Base-by-base conservation (phyloP, 2,329 filamentous ascomycete genomes). In the Trichoderma sp. region DNA sequence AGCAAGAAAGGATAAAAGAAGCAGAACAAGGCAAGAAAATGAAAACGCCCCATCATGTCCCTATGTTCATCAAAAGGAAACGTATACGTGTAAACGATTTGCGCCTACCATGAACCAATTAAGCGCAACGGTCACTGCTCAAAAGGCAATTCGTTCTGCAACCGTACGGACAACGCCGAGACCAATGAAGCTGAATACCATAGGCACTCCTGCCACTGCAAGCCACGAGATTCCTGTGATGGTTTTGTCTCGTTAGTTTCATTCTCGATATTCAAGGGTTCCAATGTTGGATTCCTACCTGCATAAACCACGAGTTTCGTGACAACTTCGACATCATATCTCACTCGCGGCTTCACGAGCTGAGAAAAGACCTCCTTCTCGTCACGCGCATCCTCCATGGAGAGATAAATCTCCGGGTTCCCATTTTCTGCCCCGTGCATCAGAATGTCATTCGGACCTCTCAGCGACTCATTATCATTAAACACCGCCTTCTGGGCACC, bases 241-340 rank as follows among this genome's bases (percentile, higher is more conserved):
- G 15, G 3, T 2, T 23, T 20, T 9, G 7, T 58, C 13, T 23
- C 5, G 39, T 75, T 73, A 76, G 73, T 64, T 62, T 11, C 15
- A 47, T 43, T 15, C 68, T 53, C 71, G 59, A 68, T 71, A 55
- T 64, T 65, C 57, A 26, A 30, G 30, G 23, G 26, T 32, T 47
- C 36, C 34, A 47, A 8, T 57, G 15, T 47, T 63, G 69, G 73
- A 59, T 20, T 77, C 90, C 81, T 83, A 94, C 95, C 96, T 72
- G 92, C 88, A 83, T 99, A 99, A 28, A 99, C 94, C 76, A 99
- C 92, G 73, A 99, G 82, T 83, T 98, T 98, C 6, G 96, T 98
- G 47, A 99, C 92, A 50, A 99, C 95, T 81, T 99, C 96, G n/a
- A 98, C 95, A 82, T 99, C 96, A 78, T 98, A 99, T 76, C 95